Percentiles rank a stretch among this genome's conserved stretches.
Evolutionary conservation across 208 protist genomes (phyloP).

Genomic region (Plasmodiophora brassicae): DNA sequence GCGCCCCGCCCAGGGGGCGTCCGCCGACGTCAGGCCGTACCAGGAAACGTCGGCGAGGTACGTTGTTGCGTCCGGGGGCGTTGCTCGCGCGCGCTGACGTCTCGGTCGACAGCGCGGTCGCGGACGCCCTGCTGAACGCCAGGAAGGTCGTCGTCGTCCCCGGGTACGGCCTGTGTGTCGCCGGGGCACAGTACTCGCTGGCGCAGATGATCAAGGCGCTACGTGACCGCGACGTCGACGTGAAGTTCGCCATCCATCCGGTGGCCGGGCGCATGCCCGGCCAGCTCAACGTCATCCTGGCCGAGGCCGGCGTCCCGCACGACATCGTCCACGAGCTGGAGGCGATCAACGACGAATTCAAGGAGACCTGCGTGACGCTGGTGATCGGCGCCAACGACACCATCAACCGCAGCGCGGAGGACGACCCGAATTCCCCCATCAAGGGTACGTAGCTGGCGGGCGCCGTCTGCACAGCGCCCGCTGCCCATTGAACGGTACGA

Average conservation of each 20-base stretch:
- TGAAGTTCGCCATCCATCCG: slow-evolving; percentile 42
- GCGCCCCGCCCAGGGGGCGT: neutral
- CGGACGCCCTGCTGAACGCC: slow-evolving; percentile 44
- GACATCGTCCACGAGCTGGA: slow-evolving; percentile 85
- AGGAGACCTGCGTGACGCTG: slow-evolving; percentile 66
- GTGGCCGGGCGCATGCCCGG: slow-evolving; percentile 63
- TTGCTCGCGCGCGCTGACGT: too few species aligned
- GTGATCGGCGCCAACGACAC: slow-evolving; percentile 85
- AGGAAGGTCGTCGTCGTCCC: slow-evolving; percentile 78
- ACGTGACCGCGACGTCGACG: slow-evolving; percentile 51
- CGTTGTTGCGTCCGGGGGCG: too few species aligned
- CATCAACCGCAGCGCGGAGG: slow-evolving; percentile 70
- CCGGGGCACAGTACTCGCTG: slow-evolving; percentile 72
- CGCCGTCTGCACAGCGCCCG: too few species aligned
- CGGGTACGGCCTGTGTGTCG: slow-evolving; percentile 82
- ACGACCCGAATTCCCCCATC: slow-evolving; percentile 71
- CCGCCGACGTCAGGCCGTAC: neutral
- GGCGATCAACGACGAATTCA: slow-evolving; percentile 68
- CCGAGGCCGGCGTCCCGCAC: slow-evolving; percentile 72
- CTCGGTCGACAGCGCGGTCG: too few species aligned
- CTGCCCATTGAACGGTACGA: too few species aligned
- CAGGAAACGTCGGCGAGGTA: neutral
- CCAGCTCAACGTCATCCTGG: slow-evolving; percentile 82
- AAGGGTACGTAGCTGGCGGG: too few species aligned
- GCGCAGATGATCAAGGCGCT: slow-evolving; percentile 67